phyloP scores from a whole-genome alignment of 495 filamentous ascomycete species.

The Penicillium robsamsonii region DNA sequence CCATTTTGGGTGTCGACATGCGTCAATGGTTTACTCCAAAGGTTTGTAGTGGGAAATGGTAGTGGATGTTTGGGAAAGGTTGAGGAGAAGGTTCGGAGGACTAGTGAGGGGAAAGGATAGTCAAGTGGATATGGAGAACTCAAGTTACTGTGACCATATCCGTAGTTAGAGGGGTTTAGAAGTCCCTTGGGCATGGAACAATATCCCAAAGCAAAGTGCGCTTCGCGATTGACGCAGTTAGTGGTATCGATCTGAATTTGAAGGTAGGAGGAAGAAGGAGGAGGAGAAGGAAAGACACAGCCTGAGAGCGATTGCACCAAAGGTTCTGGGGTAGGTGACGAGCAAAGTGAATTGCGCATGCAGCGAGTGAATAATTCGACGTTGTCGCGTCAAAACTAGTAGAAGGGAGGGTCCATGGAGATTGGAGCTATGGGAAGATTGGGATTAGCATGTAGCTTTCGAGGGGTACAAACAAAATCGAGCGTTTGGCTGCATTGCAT shows the following conservation, averaged over 20 bases:
- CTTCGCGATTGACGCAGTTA: background rate
- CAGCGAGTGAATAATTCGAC: background rate
- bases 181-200: background rate
- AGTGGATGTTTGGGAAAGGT: too few species aligned
- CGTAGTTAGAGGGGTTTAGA: background rate
- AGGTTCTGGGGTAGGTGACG: background rate
- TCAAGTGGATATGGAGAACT: background rate
- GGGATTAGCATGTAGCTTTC: background rate
- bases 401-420: constrained; percentile 7
- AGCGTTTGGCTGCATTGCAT: background rate
- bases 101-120: background rate
- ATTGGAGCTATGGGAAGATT: background rate
- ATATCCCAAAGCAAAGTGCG: background rate
- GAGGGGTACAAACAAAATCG: background rate
- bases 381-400: constrained; percentile 4
- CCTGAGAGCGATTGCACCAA: background rate
- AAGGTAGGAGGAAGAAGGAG: background rate
- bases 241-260: background rate
- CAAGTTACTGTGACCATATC: background rate
- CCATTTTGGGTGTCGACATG: background rate
- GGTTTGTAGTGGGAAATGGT: background rate
- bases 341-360: background rate
- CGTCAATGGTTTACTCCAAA: background rate
- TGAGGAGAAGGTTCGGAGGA: background rate
- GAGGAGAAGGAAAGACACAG: background rate